phyloP scores from a whole-genome alignment of 108 stramenopile species.

The Cylindrotheca closterium region DNA sequence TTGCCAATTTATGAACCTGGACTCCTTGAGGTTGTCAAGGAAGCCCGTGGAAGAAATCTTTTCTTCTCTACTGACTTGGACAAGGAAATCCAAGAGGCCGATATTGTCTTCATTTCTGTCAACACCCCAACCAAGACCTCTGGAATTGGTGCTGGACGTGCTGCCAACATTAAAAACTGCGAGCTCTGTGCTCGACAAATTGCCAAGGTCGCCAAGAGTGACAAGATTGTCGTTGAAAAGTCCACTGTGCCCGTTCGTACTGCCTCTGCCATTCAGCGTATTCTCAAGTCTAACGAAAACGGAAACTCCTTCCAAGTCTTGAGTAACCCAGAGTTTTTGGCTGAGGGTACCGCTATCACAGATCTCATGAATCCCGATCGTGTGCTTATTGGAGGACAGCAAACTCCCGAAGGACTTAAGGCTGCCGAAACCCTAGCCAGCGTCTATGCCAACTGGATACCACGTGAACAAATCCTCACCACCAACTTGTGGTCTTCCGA shows the following conservation, averaged over 20 bases:
- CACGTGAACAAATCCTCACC: slow-evolving; percentile 92
- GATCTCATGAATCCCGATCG: slow-evolving; percentile 95
- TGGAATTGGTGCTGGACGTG: slow-evolving; percentile 98
- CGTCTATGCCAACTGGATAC: slow-evolving; percentile 96
- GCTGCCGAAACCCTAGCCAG: slow-evolving; percentile 77
- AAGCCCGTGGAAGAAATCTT: slow-evolving; percentile 83
- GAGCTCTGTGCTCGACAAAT: slow-evolving; percentile 99
- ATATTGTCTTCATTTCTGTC: slow-evolving; percentile 99
- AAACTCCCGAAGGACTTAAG: slow-evolving; percentile 85
- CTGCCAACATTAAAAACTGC: slow-evolving; percentile 99
- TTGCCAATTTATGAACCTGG: slow-evolving; percentile 99
- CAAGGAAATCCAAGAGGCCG: slow-evolving; percentile 84
- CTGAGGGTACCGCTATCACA: slow-evolving; percentile 98
- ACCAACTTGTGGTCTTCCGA: slow-evolving; percentile 99
- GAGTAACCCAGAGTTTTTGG: slow-evolving; percentile 98
- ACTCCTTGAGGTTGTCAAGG: slow-evolving; percentile 88
- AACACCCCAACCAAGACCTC: slow-evolving; percentile 99
- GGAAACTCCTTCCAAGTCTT: slow-evolving; percentile 95
- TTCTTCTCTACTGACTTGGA: slow-evolving; percentile 99
- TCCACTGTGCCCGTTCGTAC: slow-evolving; percentile 98
- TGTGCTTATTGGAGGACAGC: slow-evolving; percentile 97
- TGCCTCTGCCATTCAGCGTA: slow-evolving; percentile 93
- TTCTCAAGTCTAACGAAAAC: slow-evolving; percentile 91
- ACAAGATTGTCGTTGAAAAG: slow-evolving; percentile 99
- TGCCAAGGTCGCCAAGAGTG: slow-evolving; percentile 85